phyloP scores from a whole-genome alignment of 2,329 filamentous ascomycete genomes.

The Emergomyces orientalis region DNA sequence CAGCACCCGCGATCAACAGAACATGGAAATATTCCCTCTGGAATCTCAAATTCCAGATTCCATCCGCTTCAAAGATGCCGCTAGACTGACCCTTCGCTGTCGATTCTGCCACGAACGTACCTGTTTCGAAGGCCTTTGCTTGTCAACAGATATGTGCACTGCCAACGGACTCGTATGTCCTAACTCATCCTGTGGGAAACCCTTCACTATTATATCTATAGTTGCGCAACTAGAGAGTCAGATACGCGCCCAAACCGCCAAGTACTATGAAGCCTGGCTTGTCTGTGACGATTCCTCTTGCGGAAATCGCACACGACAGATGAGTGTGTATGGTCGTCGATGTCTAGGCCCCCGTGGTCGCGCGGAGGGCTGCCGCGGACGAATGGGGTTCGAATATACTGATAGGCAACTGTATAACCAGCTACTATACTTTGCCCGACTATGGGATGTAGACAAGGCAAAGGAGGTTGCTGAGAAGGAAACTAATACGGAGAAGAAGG shows the following conservation, averaged over 20 bases:
- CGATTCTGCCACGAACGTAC: conserved; percentile 65
- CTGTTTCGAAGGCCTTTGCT: conserved; percentile 65
- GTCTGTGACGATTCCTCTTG: conserved; percentile 84
- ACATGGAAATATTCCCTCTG: conserved; percentile 73
- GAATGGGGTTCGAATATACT: conserved; percentile 77
- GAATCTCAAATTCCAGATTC: conserved; percentile 91
- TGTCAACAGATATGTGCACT: conserved; percentile 52
- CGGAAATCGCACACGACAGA: conserved; percentile 76
- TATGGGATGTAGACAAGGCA: conserved; percentile 87
- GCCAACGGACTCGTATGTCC: conserved; percentile 68
- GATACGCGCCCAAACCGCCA: conserved; percentile 65
- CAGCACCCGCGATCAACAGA: conserved; percentile 42
- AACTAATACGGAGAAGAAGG: conserved; percentile 46
- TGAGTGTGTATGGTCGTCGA: conserved; percentile 83
- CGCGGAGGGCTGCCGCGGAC: conserved; percentile 71
- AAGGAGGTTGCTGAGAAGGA: conserved; percentile 45
- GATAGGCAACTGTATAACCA: conserved; percentile 95
- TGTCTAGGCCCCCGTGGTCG: conserved; percentile 83
- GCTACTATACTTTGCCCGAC: conserved; percentile 69
- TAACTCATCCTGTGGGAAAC: conserved; percentile 50
- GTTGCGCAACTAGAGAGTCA: conserved; percentile 81
- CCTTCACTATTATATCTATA: conserved; percentile 61
- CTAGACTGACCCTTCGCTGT: conserved; percentile 68
- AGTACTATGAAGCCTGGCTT: conserved; percentile 89
- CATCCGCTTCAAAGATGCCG: conserved; percentile 75